These are phyloP conservation scores for Aspergillus novoparasiticus DNA, from an alignment of 2,329 filamentous ascomycete species.

Conservation along the genomic window DNA sequence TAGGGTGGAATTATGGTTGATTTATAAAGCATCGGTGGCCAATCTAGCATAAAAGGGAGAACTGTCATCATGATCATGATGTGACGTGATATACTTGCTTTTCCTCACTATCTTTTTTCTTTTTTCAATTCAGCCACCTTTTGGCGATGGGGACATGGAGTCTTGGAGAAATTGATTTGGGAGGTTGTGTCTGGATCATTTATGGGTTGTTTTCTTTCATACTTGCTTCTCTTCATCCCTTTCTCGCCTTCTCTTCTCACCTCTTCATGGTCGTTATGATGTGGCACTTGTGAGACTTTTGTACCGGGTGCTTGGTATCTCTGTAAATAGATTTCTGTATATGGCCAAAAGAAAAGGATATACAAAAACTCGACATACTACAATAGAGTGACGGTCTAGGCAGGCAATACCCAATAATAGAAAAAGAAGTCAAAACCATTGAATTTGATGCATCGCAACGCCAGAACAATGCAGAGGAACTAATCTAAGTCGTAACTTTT, in stretches of 20 bases:
- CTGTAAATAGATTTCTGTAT: constrained; percentile 6
- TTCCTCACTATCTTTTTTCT: constrained; percentile 2
- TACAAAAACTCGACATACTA: constrained; percentile 2
- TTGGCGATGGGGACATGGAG: constrained; percentile 18
- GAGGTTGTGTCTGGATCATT: constrained; percentile 6
- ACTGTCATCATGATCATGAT: constrained; percentile 24
- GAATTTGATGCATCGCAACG: constrained; percentile 1
- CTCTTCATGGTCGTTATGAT: constrained; percentile 2
- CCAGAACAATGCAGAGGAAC: background rate
- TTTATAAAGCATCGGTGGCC: constrained; percentile 8
- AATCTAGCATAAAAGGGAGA: constrained; percentile 13
- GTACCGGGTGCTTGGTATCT: background rate
- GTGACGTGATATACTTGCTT: constrained; percentile 19
- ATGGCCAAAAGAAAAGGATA: constrained; percentile 1
- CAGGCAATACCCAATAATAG: background rate
- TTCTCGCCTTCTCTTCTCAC: background rate
- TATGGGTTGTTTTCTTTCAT: background rate
- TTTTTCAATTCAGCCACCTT: constrained; percentile 7
- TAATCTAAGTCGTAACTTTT: constrained; percentile 12
- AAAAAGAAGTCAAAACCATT: background rate
- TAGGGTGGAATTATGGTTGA: background rate
- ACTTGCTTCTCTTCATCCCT: constrained; percentile 6
- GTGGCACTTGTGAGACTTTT: background rate
- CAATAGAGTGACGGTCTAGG: background rate
- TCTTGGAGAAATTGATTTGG: constrained; percentile 13